Evolutionary conservation across 2,329 filamentous ascomycete genomes (phyloP).

Genomic region (Fusarium sp.): DNA sequence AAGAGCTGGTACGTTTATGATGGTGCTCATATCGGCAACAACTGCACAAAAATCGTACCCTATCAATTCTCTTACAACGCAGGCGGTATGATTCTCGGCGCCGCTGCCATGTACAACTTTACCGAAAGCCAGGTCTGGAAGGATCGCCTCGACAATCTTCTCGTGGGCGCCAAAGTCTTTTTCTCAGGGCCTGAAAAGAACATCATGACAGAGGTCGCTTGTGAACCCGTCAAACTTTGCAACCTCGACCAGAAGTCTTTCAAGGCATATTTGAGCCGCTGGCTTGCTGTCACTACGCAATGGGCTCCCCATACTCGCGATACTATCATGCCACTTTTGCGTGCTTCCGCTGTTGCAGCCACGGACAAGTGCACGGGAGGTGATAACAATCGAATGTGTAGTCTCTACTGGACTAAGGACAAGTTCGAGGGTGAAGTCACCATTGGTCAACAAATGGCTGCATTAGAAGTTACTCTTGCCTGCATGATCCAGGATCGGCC

Average conservation of each 20-base stretch:
- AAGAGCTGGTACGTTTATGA: constrained; percentile 70
- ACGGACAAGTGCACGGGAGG: constrained; percentile 67
- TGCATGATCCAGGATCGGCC: constrained; percentile 62
- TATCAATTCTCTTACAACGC: constrained; percentile 78
- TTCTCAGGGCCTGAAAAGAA: constrained; percentile 62
- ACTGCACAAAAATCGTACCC: constrained; percentile 67
- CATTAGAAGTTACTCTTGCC: constrained; percentile 71
- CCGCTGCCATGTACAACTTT: constrained; percentile 76
- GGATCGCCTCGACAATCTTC: constrained; percentile 64
- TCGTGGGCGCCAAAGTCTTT: constrained; percentile 64
- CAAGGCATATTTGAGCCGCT: constrained; percentile 70
- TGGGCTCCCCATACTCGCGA: constrained; percentile 69
- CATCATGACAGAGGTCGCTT: constrained; percentile 73
- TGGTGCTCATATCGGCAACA: constrained; percentile 64
- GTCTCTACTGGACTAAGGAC: constrained; percentile 66
- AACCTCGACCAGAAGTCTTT: constrained; percentile 71
- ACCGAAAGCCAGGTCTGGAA: constrained; percentile 63
- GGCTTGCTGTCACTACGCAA: constrained; percentile 70
- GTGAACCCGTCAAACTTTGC: constrained; percentile 69
- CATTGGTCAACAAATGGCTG: constrained; percentile 77
- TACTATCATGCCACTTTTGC: constrained; percentile 62
- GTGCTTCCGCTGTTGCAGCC: constrained; percentile 66
- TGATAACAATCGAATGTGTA: constrained; percentile 66
- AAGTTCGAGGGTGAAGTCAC: constrained; percentile 68
- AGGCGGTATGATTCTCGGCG: constrained; percentile 72